Conservation (phyloP, 768 basidiomycete species). For the Saitozyma podzolica region DNA sequence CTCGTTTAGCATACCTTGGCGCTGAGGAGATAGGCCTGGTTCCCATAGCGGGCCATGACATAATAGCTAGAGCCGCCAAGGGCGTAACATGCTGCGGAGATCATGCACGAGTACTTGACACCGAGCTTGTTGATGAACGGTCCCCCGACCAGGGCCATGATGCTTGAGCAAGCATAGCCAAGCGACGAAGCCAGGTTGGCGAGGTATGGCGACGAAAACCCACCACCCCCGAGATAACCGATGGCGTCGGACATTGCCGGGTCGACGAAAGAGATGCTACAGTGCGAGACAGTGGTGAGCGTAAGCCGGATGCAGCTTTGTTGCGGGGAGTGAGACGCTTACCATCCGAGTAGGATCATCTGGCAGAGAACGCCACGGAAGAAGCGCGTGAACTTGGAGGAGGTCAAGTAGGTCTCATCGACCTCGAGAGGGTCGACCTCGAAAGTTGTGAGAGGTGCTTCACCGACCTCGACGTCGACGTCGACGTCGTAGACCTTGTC, state of each 20-base stretch:
- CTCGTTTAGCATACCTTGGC: background rate
- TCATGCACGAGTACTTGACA: conserved; percentile 31
- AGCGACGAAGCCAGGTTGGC: conserved; percentile 21
- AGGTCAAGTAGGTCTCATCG: conserved; percentile 4
- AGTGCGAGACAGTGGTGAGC: background rate
- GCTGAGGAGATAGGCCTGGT: conserved; percentile 13
- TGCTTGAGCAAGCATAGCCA: conserved; percentile 16
- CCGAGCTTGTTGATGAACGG: conserved; percentile 41
- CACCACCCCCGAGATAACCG: conserved; percentile 31
- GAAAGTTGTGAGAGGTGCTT: background rate
- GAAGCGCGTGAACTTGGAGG: conserved; percentile 8
- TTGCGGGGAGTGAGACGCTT: background rate
- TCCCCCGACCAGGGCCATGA: conserved; percentile 32
- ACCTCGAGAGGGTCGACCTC: background rate
- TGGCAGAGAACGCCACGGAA: conserved; percentile 16
- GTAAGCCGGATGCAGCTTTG: background rate
- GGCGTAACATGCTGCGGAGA: conserved; percentile 15
- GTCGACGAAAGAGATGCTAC: conserved; percentile 18
- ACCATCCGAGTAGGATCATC: conserved; percentile 15
- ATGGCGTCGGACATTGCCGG: conserved; percentile 36
- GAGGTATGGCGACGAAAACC: conserved; percentile 26
- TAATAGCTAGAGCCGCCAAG: conserved; percentile 28
- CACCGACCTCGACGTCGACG: background rate
- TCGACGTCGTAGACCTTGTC: background rate
- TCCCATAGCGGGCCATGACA: conserved; percentile 7